Percentiles rank a stretch among this genome's conserved stretches.
Evolutionary conservation across 2,329 filamentous ascomycete genomes (phyloP).

Genomic region (Colletotrichum nymphaeae): DNA sequence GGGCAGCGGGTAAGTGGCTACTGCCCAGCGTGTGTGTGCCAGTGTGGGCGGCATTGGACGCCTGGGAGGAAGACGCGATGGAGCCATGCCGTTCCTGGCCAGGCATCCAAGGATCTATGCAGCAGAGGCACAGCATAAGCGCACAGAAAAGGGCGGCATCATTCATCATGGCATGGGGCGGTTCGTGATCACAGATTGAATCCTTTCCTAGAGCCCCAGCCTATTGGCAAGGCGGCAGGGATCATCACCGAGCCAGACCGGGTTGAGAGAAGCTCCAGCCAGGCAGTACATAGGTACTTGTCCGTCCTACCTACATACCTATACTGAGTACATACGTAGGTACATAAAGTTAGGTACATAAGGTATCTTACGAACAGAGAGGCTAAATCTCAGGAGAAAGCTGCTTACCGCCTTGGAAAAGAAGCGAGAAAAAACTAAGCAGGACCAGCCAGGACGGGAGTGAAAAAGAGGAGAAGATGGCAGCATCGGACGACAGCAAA

Average conservation of each 20-base stretch:
- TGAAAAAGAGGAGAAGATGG: background rate
- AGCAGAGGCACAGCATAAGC: background rate
- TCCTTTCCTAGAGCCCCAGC: background rate
- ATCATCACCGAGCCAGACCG: background rate
- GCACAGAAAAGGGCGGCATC: constrained; percentile 2
- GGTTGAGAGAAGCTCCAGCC: background rate
- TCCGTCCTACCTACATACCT: too few relatives aligned
- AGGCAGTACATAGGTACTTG: background rate
- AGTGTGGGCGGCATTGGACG: background rate
- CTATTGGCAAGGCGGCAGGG: background rate
- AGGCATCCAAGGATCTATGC: constrained; percentile 17
- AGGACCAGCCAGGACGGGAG: background rate
- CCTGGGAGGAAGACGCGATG: constrained; percentile 29
- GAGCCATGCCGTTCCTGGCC: constrained; percentile 22
- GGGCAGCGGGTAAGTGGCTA: constrained; percentile 9
- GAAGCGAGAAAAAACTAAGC: background rate
- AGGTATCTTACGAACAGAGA: background rate
- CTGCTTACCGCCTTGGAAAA: background rate
- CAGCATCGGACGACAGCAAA: background rate
- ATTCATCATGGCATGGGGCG: background rate
- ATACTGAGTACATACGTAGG: too few relatives aligned
- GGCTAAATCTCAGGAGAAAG: background rate
- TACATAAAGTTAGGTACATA: too few relatives aligned
- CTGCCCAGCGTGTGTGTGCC: background rate
- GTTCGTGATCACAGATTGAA: constrained; percentile 11